Evolutionary conservation across 2,329 filamentous ascomycete species (phyloP).

Genomic region (Macroventuria anomochaeta): DNA sequence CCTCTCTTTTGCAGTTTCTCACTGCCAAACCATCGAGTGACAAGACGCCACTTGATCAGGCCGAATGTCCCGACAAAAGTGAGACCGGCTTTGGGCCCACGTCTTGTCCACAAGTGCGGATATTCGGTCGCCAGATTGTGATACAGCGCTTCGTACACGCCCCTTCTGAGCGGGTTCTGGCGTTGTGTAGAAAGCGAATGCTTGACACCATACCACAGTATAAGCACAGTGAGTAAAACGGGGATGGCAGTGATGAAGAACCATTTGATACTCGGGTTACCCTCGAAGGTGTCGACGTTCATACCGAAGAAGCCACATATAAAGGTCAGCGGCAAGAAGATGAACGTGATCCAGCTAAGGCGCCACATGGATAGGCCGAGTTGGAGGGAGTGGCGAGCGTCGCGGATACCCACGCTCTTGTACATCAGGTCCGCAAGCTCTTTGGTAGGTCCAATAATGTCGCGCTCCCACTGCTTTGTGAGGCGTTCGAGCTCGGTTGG

Average conservation of each 20-base stretch:
- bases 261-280: conserved; percentile 55
- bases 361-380: conserved; percentile 60
- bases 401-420: conserved; percentile 60
- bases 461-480: conserved; percentile 57
- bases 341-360: conserved; percentile 74
- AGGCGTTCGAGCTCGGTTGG: conserved; percentile 55
- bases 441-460: conserved; percentile 58
- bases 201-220: conserved; percentile 58
- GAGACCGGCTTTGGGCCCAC: conserved; percentile 53
- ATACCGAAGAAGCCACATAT: conserved; percentile 18
- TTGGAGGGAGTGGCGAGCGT: conserved; percentile 57
- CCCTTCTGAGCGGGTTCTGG: conserved; percentile 56
- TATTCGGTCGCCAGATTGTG: conserved; percentile 55
- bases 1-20: conserved; percentile 50
- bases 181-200: conserved; percentile 52
- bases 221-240: conserved; percentile 55
- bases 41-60: conserved; percentile 56
- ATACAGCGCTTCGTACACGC: conserved; percentile 60
- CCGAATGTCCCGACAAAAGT: conserved; percentile 48
- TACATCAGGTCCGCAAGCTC: conserved; percentile 60
- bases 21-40: conserved; percentile 55
- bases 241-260: conserved; percentile 58
- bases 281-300: conserved; percentile 22
- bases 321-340: conserved; percentile 68
- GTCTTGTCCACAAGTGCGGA: conserved; percentile 57